phyloP scores from a whole-genome alignment of 768 basidiomycete species.

The Macrolepiota fuliginosa region DNA sequence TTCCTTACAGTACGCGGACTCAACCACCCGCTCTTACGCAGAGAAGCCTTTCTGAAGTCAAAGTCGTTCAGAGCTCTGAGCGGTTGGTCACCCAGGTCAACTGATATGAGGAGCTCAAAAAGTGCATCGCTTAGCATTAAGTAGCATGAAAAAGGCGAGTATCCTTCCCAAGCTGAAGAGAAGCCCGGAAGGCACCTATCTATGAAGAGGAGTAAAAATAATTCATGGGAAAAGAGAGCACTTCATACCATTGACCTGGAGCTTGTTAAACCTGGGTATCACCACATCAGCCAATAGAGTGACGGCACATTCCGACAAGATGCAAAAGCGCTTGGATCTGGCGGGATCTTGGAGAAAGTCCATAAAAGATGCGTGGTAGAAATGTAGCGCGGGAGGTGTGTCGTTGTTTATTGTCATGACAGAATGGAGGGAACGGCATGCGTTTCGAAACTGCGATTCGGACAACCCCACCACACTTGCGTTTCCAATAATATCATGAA shows the following conservation, averaged over 20 bases:
- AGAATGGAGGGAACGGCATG: neutral
- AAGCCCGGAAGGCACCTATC: neutral
- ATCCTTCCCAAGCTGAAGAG: neutral
- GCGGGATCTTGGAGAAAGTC: neutral
- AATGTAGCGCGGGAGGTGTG: neutral
- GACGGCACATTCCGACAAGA: neutral
- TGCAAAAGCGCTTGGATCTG: neutral
- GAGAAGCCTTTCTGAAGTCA: neutral
- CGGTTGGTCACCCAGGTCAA: neutral
- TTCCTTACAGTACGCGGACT: no score
- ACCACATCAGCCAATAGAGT: neutral
- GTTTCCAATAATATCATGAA: no score
- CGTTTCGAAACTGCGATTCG: neutral
- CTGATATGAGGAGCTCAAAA: neutral
- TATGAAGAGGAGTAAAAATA: neutral
- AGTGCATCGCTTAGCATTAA: neutral
- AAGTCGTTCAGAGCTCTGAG: neutral
- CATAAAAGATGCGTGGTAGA: neutral
- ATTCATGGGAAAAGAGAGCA: neutral
- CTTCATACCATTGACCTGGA: neutral
- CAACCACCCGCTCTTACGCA: neutral
- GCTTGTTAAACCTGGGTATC: neutral
- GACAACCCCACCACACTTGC: neutral
- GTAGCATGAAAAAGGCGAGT: neutral
- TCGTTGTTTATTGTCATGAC: neutral